Evolutionary conservation across 1,139 yeast genomes (phyloP).

Genomic region (Scheffersomyces illinoinensis): DNA sequence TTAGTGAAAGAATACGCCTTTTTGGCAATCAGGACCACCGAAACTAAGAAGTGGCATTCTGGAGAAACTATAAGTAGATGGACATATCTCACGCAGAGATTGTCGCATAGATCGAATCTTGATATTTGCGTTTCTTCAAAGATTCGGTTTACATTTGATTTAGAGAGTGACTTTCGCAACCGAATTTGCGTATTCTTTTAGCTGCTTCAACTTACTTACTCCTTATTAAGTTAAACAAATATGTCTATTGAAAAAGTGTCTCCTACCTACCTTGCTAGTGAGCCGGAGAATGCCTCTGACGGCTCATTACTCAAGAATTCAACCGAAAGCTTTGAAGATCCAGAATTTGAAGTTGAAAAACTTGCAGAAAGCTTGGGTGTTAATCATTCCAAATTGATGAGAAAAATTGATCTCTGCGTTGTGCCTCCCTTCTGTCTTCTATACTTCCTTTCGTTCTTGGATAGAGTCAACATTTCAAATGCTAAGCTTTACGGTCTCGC

Average conservation of each 20-base stretch:
- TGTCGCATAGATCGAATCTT: not conserved
- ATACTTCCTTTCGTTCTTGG: constrained; percentile 68
- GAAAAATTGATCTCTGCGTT: constrained; percentile 64
- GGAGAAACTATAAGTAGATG: not conserved
- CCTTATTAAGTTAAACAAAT: not conserved
- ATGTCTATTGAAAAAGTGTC: not conserved
- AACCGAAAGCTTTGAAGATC: not conserved
- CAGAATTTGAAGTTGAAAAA: constrained; percentile 23
- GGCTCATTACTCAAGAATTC: not conserved
- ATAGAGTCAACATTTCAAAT: constrained; percentile 73
- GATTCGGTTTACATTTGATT: not conserved
- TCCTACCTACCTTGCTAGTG: not conserved
- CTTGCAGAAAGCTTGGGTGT: constrained; percentile 35
- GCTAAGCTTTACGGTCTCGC: constrained; percentile 70
- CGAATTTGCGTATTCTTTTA: not conserved
- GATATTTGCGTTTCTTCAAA: not conserved
- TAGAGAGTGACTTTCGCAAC: not conserved
- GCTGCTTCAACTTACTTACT: not conserved
- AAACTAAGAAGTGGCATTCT: not conserved
- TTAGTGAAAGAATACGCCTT: not conserved
- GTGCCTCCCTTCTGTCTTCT: constrained; percentile 71
- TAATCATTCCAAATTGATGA: constrained; percentile 51
- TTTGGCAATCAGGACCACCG: not conserved
- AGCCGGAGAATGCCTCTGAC: not conserved
- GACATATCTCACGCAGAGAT: not conserved